A percentile compares a stretch with the other conserved stretches of the same genome.
Conservation (phyloP, 176 grass and related monocot genomes). For the Musa acuminata region DNA sequence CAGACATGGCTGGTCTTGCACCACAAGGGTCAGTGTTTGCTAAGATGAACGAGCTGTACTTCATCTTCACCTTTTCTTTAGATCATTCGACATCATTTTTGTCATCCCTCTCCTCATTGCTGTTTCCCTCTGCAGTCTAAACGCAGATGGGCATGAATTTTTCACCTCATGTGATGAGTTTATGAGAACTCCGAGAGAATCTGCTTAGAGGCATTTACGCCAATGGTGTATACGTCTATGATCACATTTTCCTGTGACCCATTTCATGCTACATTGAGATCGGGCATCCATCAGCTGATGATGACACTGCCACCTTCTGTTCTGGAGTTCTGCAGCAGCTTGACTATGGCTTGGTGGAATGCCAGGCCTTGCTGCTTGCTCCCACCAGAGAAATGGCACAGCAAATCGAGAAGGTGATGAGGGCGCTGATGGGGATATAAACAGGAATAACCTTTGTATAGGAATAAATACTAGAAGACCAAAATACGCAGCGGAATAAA, state of each 20-base stretch:
- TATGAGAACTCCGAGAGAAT: conserved; percentile 83
- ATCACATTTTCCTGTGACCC: not conserved
- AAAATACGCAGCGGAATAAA: no score
- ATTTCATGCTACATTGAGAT: not conserved
- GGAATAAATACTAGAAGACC: no score
- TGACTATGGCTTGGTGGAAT: conserved; percentile 74
- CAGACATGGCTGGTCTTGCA: conserved; percentile 72
- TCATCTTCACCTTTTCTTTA: conserved; percentile 3
- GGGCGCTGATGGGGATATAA: conserved; percentile 79
- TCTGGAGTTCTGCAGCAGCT: conserved; percentile 89
- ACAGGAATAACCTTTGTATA: no score
- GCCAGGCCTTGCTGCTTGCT: conserved; percentile 84
- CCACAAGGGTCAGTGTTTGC: conserved; percentile 77
- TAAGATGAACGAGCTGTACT: conserved; percentile 76
- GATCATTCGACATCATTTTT: not conserved
- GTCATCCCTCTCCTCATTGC: not conserved
- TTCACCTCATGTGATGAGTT: conserved; percentile 80
- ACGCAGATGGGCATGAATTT: conserved; percentile 59
- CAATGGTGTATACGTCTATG: conserved; percentile 37
- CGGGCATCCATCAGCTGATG: not conserved
- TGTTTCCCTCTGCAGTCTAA: conserved; percentile 27
- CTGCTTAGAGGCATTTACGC: conserved; percentile 91
- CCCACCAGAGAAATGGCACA: conserved; percentile 90
- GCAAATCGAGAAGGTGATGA: conserved; percentile 96
- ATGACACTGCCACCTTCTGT: conserved; percentile 74